Evolutionary conservation across 2,329 filamentous ascomycete species (phyloP).

Genomic region (Tolypocladium ovalisporum): DNA sequence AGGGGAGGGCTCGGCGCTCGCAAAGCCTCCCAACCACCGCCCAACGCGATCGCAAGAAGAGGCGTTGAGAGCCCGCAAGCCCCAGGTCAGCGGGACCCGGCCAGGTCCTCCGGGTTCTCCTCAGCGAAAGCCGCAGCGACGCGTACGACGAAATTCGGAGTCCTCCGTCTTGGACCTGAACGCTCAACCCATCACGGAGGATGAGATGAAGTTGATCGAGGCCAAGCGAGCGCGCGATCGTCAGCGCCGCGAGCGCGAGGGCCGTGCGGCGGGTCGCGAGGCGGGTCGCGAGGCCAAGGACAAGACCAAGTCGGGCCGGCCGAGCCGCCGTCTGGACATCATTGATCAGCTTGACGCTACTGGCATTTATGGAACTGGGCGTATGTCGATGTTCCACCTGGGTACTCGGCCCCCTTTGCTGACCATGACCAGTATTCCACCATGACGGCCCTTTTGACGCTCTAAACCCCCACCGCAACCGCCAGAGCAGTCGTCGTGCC

Average conservation of each 20-base stretch:
- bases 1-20: conserved; percentile 36
- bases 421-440: conserved; percentile 69
- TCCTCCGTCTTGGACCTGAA: conserved; percentile 56
- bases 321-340: conserved; percentile 58
- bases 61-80: conserved; percentile 38
- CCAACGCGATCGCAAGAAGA: conserved; percentile 58
- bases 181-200: conserved; percentile 48
- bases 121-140: conserved; percentile 31
- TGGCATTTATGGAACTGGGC: conserved; percentile 84
- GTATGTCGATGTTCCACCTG: conserved; percentile 40
- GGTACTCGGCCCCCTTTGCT: background rate
- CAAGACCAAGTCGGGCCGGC: conserved; percentile 36
- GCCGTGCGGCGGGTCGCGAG: conserved; percentile 6
- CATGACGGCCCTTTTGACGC: conserved; percentile 97
- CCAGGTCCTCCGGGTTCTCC: conserved; percentile 24
- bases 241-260: conserved; percentile 13
- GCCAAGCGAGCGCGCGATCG: conserved; percentile 16
- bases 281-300: conserved; percentile 20
- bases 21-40: conserved; percentile 37
- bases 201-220: conserved; percentile 30
- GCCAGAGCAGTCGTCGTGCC: conserved; percentile 67
- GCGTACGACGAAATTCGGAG: conserved; percentile 66
- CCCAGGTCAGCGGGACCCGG: conserved; percentile 17
- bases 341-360: conserved; percentile 97
- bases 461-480: conserved; percentile 87